Evolutionary conservation across 2,329 filamentous ascomycete genomes (phyloP).

Genomic region (Hymenoscyphus occultus): DNA sequence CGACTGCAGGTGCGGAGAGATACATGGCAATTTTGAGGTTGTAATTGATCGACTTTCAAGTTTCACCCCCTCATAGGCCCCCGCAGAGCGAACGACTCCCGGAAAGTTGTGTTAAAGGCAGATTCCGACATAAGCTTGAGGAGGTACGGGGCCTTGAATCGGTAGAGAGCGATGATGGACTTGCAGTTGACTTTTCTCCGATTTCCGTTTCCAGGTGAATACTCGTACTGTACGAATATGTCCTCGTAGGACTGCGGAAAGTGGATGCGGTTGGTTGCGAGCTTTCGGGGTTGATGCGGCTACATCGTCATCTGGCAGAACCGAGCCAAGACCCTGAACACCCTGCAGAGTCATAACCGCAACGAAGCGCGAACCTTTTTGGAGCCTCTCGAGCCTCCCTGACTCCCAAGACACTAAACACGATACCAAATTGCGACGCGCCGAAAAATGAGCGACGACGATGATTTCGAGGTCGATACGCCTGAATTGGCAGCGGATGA

Average conservation of each 20-base stretch:
- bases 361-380: no score
- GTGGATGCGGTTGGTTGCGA: background rate
- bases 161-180: background rate
- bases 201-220: background rate
- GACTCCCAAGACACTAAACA: background rate
- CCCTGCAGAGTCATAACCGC: background rate
- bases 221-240: background rate
- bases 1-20: conserved; percentile 25
- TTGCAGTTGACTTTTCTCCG: background rate
- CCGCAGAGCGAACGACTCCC: conserved; percentile 11
- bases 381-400: background rate
- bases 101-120: conserved; percentile 2
- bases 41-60: conserved; percentile 11
- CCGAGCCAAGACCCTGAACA: conserved; percentile 3
- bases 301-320: conserved; percentile 12
- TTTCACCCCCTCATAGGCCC: conserved; percentile 25
- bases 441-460: conserved; percentile 55
- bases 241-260: background rate
- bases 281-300: background rate
- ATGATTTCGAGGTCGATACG: conserved; percentile 56
- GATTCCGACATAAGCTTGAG: conserved; percentile 14
- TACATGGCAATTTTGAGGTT: conserved; percentile 29
- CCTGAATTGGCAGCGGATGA: conserved; percentile 59
- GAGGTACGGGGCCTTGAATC: conserved; percentile 4
- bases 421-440: conserved; percentile 11